phyloP scores from a whole-genome alignment of 2,329 filamentous ascomycete species.

The Graphilbum sp. region DNA sequence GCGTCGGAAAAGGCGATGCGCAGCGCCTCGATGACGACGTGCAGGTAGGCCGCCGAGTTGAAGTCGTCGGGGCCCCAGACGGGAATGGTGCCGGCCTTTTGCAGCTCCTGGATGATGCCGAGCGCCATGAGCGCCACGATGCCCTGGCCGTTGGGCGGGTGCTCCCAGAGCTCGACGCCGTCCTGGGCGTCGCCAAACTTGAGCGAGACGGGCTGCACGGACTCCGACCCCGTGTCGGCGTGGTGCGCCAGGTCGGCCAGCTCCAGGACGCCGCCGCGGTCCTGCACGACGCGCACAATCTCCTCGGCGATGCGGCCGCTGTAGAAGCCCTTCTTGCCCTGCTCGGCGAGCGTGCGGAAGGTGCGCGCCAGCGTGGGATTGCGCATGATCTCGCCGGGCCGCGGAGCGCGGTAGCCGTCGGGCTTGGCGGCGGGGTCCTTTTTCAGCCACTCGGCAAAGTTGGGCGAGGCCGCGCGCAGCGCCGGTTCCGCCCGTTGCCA shows the following conservation, averaged over 20 bases:
- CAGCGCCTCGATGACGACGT: slow-evolving; percentile 75
- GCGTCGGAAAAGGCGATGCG: slow-evolving; percentile 84
- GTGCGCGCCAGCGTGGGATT: slow-evolving; percentile 69
- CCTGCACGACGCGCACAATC: slow-evolving; percentile 60
- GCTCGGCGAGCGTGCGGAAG: slow-evolving; percentile 58
- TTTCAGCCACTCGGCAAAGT: slow-evolving; percentile 78
- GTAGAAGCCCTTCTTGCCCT: slow-evolving; percentile 89
- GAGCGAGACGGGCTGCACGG: slow-evolving; percentile 72
- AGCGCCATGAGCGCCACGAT: slow-evolving; percentile 90
- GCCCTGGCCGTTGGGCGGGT: slow-evolving; percentile 90
- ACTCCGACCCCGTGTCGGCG: slow-evolving; percentile 47
- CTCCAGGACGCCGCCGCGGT: slow-evolving; percentile 61
- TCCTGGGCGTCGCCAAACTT: slow-evolving; percentile 34
- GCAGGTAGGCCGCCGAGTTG: slow-evolving; percentile 67
- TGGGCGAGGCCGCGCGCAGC: slow-evolving; percentile 63
- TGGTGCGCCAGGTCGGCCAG: slow-evolving; percentile 71
- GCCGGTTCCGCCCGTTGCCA: slow-evolving; percentile 51
- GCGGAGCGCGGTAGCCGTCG: slow-evolving; percentile 58
- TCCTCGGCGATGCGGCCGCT: slow-evolving; percentile 66
- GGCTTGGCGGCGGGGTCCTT: slow-evolving; percentile 43
- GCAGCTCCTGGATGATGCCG: slow-evolving; percentile 77
- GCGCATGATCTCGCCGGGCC: slow-evolving; percentile 73
- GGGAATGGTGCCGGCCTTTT: slow-evolving; percentile 58
- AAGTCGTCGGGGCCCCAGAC: slow-evolving; percentile 54
- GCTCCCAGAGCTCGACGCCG: slow-evolving; percentile 81